These are phyloP conservation scores for Erodium texanum DNA, from an alignment of 441 rosid species.

Conservation along the genomic window DNA sequence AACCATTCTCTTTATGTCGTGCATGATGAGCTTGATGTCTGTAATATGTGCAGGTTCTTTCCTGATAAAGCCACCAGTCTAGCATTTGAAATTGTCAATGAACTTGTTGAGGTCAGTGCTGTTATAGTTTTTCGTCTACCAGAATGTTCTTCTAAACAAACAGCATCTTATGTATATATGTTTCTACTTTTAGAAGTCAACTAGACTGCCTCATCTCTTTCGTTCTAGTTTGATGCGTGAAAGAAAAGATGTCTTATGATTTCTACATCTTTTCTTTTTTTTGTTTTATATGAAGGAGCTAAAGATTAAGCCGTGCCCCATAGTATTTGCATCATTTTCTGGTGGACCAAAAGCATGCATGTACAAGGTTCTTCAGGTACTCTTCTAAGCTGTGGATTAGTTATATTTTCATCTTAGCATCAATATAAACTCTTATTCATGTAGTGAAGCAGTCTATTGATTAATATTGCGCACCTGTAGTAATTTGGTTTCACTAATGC, in stretches of 20 bases:
- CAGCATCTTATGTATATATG: no score
- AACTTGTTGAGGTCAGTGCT: constrained; percentile 48
- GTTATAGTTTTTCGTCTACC: neutral
- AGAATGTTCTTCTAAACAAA: no score
- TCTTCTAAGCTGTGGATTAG: neutral
- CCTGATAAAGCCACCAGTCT: constrained; percentile 65
- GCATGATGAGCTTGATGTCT: constrained; percentile 14
- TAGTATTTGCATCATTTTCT: constrained; percentile 76
- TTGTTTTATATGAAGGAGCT: constrained; percentile 44
- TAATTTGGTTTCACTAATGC: constrained; percentile 1
- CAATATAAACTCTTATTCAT: neutral
- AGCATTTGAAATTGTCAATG: constrained; percentile 49
- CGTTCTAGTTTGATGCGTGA: neutral
- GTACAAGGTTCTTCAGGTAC: constrained; percentile 86
- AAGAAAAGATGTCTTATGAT: constrained; percentile 4
- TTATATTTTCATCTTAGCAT: neutral
- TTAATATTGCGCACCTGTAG: neutral
- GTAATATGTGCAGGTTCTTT: constrained; percentile 56
- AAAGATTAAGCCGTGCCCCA: constrained; percentile 58
- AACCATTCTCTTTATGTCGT: neutral
- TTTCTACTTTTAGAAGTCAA: neutral
- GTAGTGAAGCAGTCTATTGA: neutral
- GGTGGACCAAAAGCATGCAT: constrained; percentile 89
- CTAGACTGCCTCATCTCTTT: neutral
- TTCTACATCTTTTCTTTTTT: constrained; percentile 7